Evolutionary conservation across 306 rosid genomes (phyloP).

Genomic region (Dalbergia cultrata): DNA sequence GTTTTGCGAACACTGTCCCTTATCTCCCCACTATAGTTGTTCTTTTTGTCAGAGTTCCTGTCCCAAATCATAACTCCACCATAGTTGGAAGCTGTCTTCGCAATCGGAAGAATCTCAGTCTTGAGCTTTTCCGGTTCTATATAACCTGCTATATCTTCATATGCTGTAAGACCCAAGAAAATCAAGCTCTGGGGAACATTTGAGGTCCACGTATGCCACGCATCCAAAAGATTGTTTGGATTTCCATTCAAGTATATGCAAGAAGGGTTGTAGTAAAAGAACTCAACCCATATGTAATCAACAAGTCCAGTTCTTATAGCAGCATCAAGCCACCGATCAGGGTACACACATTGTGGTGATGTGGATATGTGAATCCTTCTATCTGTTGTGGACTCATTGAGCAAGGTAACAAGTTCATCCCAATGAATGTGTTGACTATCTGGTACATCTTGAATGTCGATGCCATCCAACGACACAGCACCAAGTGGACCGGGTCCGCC

Average conservation of each 20-base stretch:
- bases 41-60: neutral
- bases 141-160: neutral
- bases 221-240: conserved; percentile 6
- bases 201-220: conserved; percentile 56
- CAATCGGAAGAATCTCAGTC: neutral
- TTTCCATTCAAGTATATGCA: conserved; percentile 44
- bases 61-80: conserved; percentile 36
- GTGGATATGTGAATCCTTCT: no score
- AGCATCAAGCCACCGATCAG: no score
- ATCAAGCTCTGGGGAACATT: neutral
- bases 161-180: neutral
- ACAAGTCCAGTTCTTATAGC: neutral
- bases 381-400: no score
- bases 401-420: conserved; percentile 41
- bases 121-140: neutral
- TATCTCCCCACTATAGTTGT: neutral
- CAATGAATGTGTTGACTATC: conserved; percentile 33
- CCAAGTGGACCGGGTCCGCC: conserved; percentile 50
- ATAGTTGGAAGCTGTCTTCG: neutral
- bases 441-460: no score
- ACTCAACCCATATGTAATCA: conserved; percentile 64
- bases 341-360: no score
- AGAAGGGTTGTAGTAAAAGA: conserved; percentile 48
- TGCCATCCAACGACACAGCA: conserved; percentile 51
- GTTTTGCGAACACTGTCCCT: neutral